Percentiles rank a stretch among this genome's conserved stretches.
Evolutionary conservation across 2,329 filamentous ascomycete genomes (phyloP).

Genomic region (Hymenoscyphus salicellus): DNA sequence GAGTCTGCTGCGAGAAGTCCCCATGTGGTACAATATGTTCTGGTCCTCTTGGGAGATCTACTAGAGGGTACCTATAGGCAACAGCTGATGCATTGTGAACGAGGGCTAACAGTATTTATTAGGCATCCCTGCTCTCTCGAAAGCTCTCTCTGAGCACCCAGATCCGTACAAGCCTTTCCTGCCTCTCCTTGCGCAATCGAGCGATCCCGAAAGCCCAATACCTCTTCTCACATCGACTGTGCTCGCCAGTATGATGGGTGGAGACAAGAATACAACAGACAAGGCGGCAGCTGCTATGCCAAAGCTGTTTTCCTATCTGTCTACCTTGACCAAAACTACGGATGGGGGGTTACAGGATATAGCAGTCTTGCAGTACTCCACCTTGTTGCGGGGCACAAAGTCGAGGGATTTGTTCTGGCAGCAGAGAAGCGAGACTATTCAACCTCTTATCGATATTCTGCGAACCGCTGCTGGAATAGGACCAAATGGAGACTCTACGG

Average conservation of each 20-base stretch:
- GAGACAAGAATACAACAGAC: conserved; percentile 58
- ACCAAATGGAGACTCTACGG: conserved; percentile 61
- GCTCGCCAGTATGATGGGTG: conserved; percentile 73
- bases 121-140: conserved; percentile 79
- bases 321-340: conserved; percentile 75
- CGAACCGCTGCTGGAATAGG: conserved; percentile 70
- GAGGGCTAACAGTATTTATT: conserved; percentile 12
- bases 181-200: conserved; percentile 76
- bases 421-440: conserved; percentile 79
- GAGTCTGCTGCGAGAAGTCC: conserved; percentile 80
- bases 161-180: conserved; percentile 82
- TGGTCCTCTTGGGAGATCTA: conserved; percentile 84
- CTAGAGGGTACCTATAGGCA: conserved; percentile 65
- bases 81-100: background rate
- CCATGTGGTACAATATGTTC: conserved; percentile 91
- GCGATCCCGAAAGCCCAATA: conserved; percentile 72
- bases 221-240: conserved; percentile 87
- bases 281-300: conserved; percentile 67
- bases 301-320: conserved; percentile 80
- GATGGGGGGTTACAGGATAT: conserved; percentile 94
- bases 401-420: conserved; percentile 86
- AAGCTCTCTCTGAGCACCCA: conserved; percentile 69
- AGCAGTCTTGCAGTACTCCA: conserved; percentile 86
- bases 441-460: conserved; percentile 78
- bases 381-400: conserved; percentile 71